A percentile compares a stretch with the other conserved stretches of the same genome.
These are phyloP conservation scores for Zygoascus tannicola DNA, from an alignment of 805 yeast genomes.

Conservation along the genomic window DNA sequence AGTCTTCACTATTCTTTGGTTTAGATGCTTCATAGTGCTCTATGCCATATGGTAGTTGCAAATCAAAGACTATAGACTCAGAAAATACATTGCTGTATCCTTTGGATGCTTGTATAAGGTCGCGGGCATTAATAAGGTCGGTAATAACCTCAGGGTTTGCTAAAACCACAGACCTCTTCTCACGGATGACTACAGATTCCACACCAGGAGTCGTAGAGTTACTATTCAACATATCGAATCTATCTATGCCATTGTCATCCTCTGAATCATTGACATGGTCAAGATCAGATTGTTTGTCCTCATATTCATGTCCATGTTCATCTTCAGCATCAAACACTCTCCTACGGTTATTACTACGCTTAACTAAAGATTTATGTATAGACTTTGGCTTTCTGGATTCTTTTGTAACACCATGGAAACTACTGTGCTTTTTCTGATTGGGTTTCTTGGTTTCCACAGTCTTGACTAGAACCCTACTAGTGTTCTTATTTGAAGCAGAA, in stretches of 20 bases:
- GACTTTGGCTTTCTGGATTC: background rate
- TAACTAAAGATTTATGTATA: background rate
- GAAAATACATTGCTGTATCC: background rate
- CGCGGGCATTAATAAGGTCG: background rate
- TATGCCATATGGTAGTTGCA: conserved; percentile 15
- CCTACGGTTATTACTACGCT: background rate
- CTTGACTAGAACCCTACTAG: background rate
- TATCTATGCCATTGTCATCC: background rate
- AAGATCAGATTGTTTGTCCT: background rate
- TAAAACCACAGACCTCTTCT: background rate
- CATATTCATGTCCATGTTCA: background rate
- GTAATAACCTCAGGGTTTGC: background rate
- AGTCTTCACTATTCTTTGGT: conserved; percentile 25
- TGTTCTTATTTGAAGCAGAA: background rate
- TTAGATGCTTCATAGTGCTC: conserved; percentile 14
- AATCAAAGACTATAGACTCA: conserved; percentile 1
- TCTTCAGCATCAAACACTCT: background rate
- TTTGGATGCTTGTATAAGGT: background rate
- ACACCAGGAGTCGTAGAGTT: background rate
- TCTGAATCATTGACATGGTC: background rate
- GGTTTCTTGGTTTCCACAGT: background rate
- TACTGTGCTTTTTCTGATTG: background rate
- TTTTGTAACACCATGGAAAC: too few species aligned
- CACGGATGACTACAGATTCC: background rate
- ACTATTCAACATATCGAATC: background rate